These are phyloP conservation scores for Backusella macrospora DNA, from an alignment of 192 early-diverging fungal genomes.

Conservation along the genomic window DNA sequence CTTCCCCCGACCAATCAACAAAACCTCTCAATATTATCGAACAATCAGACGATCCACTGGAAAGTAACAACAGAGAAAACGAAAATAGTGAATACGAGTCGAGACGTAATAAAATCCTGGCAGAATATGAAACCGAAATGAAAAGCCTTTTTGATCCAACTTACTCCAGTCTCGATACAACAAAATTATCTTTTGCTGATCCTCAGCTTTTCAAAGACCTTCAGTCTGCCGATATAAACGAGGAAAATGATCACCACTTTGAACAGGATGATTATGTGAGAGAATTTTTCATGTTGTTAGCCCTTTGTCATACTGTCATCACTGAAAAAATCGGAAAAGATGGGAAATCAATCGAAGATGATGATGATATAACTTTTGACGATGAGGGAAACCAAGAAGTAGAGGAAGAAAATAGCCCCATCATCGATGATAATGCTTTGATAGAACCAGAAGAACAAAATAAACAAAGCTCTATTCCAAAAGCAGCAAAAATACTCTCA, in stretches of 20 bases:
- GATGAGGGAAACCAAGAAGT: not conserved
- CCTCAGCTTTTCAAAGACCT: slow-evolving; percentile 76
- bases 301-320: slow-evolving; percentile 95
- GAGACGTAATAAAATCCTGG: slow-evolving; percentile 50
- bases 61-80: slow-evolving; percentile 27
- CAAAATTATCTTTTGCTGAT: slow-evolving; percentile 85
- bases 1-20: slow-evolving; percentile 39
- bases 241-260: slow-evolving; percentile 20
- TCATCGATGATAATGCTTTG: not conserved
- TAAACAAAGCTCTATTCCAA: not conserved
- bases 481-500: not conserved
- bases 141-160: slow-evolving; percentile 66
- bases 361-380: slow-evolving; percentile 38
- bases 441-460: not conserved
- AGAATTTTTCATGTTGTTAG: slow-evolving; percentile 88
- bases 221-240: not conserved
- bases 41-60: slow-evolving; percentile 38
- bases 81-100: slow-evolving; percentile 20
- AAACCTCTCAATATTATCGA: not conserved
- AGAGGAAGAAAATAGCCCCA: not conserved
- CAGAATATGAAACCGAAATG: slow-evolving; percentile 59
- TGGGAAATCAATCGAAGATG: slow-evolving; percentile 44
- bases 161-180: slow-evolving; percentile 62
- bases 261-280: slow-evolving; percentile 42
- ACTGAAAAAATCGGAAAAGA: slow-evolving; percentile 66